Percentiles rank a stretch among this genome's conserved stretches.
These are phyloP conservation scores for Sindora glabra DNA, from an alignment of 306 rosid genomes.

Conservation along the genomic window DNA sequence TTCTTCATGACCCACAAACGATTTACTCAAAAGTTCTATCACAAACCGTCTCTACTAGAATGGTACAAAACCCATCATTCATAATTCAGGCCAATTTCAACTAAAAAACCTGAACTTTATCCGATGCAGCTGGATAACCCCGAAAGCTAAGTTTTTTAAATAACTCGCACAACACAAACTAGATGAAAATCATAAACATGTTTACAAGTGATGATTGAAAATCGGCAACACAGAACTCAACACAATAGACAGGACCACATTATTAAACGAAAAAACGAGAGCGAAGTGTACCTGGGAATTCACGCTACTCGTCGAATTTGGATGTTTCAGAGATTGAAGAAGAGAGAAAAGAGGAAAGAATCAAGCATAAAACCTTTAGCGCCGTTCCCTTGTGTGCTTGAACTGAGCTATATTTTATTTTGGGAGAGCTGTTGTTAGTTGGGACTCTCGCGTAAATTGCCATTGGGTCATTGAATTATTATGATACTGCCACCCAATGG, in stretches of 20 bases:
- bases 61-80: background rate
- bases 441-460: background rate
- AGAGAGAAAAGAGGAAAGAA: background rate
- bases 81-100: background rate
- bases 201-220: no score
- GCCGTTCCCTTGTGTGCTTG: background rate
- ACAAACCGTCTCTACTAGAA: no score
- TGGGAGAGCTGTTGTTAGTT: background rate
- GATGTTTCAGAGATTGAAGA: background rate
- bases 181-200: no score
- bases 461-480: background rate
- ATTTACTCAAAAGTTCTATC: background rate
- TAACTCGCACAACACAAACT: background rate
- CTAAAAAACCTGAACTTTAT: no score
- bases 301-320: conserved; percentile 2
- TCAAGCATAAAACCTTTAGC: background rate
- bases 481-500: background rate
- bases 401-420: background rate
- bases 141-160: background rate
- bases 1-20: background rate
- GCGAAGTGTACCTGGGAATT: conserved; percentile 21
- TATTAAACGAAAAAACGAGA: background rate
- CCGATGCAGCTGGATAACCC: background rate
- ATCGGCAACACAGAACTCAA: no score
- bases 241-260: no score